These are phyloP conservation scores for Ceratorhiza oryzae-sativae DNA, from an alignment of 1,284 basidiomycete species.

Conservation along the genomic window DNA sequence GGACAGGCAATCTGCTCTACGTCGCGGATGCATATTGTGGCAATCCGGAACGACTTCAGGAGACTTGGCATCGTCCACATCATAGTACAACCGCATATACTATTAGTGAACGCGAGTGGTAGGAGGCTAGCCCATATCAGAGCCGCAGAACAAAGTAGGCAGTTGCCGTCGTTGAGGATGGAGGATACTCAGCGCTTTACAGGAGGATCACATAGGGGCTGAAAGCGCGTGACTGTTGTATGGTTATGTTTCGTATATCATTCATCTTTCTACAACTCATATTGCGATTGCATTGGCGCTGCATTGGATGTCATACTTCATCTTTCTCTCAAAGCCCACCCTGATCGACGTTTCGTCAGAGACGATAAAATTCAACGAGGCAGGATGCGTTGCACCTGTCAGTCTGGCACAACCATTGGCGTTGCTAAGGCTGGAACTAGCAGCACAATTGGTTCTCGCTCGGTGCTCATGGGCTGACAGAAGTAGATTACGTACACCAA, in stretches of 20 bases:
- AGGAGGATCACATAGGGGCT: background rate
- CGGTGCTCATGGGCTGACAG: background rate
- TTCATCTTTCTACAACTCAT: background rate
- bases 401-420: too few relatives aligned
- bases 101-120: too few relatives aligned
- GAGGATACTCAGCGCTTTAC: background rate
- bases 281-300: background rate
- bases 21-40: background rate
- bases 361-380: too few relatives aligned
- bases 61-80: background rate
- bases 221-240: slow-evolving; percentile 4
- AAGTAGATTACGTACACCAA: background rate
- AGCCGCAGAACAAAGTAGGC: too few relatives aligned
- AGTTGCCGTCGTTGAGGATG: background rate
- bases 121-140: too few relatives aligned
- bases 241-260: background rate
- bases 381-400: too few relatives aligned
- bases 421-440: too few relatives aligned
- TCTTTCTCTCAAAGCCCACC: too few relatives aligned
- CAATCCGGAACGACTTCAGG: background rate
- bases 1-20: background rate
- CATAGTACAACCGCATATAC: too few relatives aligned
- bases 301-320: background rate
- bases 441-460: background rate
- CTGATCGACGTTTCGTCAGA: too few relatives aligned